Base-by-base conservation (phyloP, 371 early-diverging fungal species). In the Mucor saturninus region DNA sequence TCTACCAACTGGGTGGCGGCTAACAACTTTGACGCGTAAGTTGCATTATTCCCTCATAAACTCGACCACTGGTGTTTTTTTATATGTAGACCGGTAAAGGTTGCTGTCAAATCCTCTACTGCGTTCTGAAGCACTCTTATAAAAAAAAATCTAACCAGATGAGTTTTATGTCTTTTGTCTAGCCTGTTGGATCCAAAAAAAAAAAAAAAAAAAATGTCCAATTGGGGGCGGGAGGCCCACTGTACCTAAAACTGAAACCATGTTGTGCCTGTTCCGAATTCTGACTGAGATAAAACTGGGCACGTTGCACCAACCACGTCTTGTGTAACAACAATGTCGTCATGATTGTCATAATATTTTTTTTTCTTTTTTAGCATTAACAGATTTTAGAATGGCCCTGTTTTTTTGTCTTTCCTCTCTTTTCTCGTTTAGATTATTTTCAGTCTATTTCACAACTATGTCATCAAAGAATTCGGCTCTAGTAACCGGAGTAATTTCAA, bases 11-110 rank as follows among this genome's bases (percentile, higher is more conserved):
- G 60, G 50, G 49, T 50, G 60, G 39, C 48, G n/a, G 7, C 40
- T 50, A n/a, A 58, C 21, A 8, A 58, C 59, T 52, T 58, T 58
- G 11, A 54, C 11, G 28, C 40, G 32, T 29, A 65, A 40, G 38
- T 64, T 64, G 49, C 59, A 58, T 7, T 64, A 59, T 2, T 58
- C 48, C 10, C 56, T 64, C 64, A 65, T 64, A 28, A 64, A 59
- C 38, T 64, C 61, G 29, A 40, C 38, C 2, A 66, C 61, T 42
- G 52, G 55, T 7, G 13, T 45, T 32, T 65, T 65, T 28, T 65
- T 65, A 65, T 65, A 15, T 53, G 11, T 26, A 65, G 38, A 48
- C 59, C 39, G 3, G 21, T 40, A 31, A 65, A 65, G 30, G 14
- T 48, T 14, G 3, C 28, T 10, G 42, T 40, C 39, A 53, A 59